These are phyloP conservation scores for Schizophyllum amplum DNA, from an alignment of 1,284 basidiomycete species.

Conservation along the genomic window DNA sequence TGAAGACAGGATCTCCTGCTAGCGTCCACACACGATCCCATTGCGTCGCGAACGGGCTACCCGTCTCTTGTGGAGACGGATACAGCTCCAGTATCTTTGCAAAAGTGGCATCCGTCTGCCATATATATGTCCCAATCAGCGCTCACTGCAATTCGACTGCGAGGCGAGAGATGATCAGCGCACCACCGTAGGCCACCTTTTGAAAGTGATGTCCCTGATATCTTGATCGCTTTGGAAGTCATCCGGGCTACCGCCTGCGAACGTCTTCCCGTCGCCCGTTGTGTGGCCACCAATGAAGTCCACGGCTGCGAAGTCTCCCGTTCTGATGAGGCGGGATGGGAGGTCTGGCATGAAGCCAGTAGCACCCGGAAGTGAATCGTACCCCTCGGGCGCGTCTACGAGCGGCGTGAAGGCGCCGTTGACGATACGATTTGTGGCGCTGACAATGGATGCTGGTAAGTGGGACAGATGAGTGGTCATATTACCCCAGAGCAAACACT, in stretches of 20 bases:
- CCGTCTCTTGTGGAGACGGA: constrained; percentile 24
- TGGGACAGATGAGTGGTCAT: background rate
- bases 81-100: constrained; percentile 27
- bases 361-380: background rate
- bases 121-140: background rate
- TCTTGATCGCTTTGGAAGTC: constrained; percentile 33
- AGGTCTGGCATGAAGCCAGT: constrained; percentile 31
- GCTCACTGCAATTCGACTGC: background rate
- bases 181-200: constrained; percentile 31
- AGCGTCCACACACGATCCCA: constrained; percentile 34
- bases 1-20: constrained; percentile 34
- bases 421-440: constrained; percentile 28
- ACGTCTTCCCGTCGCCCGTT: constrained; percentile 35
- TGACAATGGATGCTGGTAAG: constrained; percentile 26
- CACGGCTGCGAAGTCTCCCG: constrained; percentile 29
- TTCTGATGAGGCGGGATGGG: constrained; percentile 30
- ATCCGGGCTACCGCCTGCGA: constrained; percentile 29
- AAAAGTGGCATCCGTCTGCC: constrained; percentile 30
- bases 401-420: constrained; percentile 28
- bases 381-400: constrained; percentile 23
- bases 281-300: constrained; percentile 37
- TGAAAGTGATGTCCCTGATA: constrained; percentile 28
- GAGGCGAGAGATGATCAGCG: constrained; percentile 7
- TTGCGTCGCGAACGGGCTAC: constrained; percentile 30
- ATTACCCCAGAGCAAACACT: background rate